Evolutionary conservation across 148 eudicot species (phyloP).

Genomic region (Bassia scoparia): DNA sequence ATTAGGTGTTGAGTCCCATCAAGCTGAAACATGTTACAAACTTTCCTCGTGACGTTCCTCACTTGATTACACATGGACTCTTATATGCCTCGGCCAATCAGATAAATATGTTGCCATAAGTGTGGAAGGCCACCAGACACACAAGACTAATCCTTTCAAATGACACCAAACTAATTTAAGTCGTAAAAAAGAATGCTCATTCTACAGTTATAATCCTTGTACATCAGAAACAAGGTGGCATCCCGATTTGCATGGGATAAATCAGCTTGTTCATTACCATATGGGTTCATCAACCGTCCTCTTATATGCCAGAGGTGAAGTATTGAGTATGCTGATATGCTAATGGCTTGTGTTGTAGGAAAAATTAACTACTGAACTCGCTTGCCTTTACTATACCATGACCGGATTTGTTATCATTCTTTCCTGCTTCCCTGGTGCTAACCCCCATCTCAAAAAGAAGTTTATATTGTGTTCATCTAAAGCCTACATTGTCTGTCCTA

Average conservation of each 20-base stretch:
- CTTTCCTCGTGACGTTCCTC: neutral
- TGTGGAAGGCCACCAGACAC: neutral
- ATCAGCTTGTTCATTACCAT: neutral
- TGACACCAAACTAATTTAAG: neutral
- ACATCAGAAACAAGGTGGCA: neutral
- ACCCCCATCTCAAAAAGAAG: too few species aligned
- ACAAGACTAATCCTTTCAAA: neutral
- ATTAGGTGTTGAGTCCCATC: neutral
- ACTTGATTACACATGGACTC: slow-evolving; percentile 1
- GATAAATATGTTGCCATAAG: neutral
- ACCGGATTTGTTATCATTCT: too few species aligned
- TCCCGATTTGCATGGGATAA: neutral
- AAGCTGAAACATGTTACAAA: neutral
- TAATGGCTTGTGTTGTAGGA: neutral
- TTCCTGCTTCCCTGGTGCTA: too few species aligned
- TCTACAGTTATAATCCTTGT: neutral
- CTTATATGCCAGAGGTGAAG: neutral
- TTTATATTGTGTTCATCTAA: neutral
- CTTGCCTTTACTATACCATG: neutral
- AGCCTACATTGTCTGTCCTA: neutral
- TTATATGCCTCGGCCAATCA: neutral
- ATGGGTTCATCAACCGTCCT: neutral
- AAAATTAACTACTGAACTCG: neutral
- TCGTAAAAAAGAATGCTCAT: neutral
- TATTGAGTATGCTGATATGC: neutral